Evolutionary conservation across 1,139 yeast species (phyloP).

Genomic region (Lodderomyces margitis): DNA sequence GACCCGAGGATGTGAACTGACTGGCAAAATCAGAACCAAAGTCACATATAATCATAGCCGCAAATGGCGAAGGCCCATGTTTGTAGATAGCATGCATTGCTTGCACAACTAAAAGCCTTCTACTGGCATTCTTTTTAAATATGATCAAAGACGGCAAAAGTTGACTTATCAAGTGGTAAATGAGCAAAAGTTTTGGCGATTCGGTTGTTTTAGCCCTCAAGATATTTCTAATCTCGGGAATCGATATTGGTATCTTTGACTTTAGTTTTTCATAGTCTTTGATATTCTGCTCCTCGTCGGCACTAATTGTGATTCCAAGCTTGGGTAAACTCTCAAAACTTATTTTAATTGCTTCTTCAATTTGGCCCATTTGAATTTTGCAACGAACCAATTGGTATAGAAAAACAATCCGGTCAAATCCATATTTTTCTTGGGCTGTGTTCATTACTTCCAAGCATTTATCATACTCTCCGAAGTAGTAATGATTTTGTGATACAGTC

Average conservation of each 20-base stretch:
- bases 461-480: slow-evolving; percentile 25
- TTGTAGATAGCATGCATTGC: slow-evolving; percentile 23
- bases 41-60: slow-evolving; percentile 30
- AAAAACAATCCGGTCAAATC: slow-evolving; percentile 31
- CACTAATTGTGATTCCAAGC: slow-evolving; percentile 29
- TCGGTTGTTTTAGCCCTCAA: slow-evolving; percentile 23
- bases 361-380: slow-evolving; percentile 30
- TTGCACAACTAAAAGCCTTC: slow-evolving; percentile 26
- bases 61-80: slow-evolving; percentile 26
- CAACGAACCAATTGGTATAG: slow-evolving; percentile 40
- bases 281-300: slow-evolving; percentile 17
- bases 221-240: slow-evolving; percentile 41
- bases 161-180: slow-evolving; percentile 45
- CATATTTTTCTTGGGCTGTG: slow-evolving; percentile 21
- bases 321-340: slow-evolving; percentile 33
- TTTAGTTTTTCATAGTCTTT: slow-evolving; percentile 22
- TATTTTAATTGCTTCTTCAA: slow-evolving; percentile 35
- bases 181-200: slow-evolving; percentile 29
- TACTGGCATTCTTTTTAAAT: slow-evolving; percentile 22
- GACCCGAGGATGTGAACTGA: slow-evolving; percentile 30
- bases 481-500: slow-evolving; percentile 34
- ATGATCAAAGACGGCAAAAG: slow-evolving; percentile 36
- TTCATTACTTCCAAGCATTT: slow-evolving; percentile 30
- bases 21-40: slow-evolving; percentile 38
- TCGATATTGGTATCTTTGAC: slow-evolving; percentile 39